Evolutionary conservation across 148 eudicot genomes (phyloP), one percentile per base, ranked within the genome.

Genomic region (Dysphania ambrosioides): DNA sequence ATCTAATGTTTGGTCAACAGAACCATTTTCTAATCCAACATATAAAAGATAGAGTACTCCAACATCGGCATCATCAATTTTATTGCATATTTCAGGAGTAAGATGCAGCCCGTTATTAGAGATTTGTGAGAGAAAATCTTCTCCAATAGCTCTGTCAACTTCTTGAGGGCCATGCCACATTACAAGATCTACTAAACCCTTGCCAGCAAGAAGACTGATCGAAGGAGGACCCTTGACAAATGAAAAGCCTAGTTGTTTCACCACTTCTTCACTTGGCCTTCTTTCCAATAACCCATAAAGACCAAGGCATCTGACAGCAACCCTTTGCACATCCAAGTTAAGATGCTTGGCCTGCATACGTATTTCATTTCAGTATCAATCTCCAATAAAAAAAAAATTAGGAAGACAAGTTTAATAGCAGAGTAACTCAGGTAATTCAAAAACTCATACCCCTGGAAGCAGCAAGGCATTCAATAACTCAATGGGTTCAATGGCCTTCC

Each of bases 91-190:
- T 18, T 89, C 76, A 47, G 85, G 77, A 71, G 66, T 12, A 55
- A 63, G 38, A 64, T 38, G 31, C 44, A 56, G 53, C 42, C 65
- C 74, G 73, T 71, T 41, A 36, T 84, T 78, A 63, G 69, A 80
- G 62, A 82, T 77, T 68, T 87, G 80, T 31, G 86, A 82, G 41
- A 82, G 71, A 70, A 85, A 80, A 72, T 85, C 79, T 77, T 80
- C 83, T 56, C 85, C 87, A 81, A 86, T 65, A 78, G 87, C 86
- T 85, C 72, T 85, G 75, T 92, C 96, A 47, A 92, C 84, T 87
- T 85, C 94, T 68, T 92, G 90, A 49, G 89, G 92, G 27, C 92
- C 94, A 87, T 92, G 97, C 99, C 97, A 92, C 85, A 89, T 76
- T 72, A 85, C 87, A 85, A 92, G 92, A 86, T 95, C 99, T 59